Evolutionary conservation across 177 flowering plant species (phyloP), one percentile per base, ranked within the genome.

Genomic region (Tripterygium wilfordii): DNA sequence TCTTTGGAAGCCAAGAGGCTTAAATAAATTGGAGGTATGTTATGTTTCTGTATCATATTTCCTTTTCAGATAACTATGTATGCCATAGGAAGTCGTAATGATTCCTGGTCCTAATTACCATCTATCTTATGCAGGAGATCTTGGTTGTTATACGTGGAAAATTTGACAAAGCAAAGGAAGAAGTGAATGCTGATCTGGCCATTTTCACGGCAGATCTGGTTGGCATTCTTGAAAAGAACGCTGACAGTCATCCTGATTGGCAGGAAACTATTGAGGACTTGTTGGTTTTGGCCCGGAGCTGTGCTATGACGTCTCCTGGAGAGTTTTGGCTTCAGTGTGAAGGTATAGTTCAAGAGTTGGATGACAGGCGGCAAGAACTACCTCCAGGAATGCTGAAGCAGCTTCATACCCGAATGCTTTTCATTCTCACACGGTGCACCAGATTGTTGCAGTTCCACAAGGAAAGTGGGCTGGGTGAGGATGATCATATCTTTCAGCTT

Each of bases 301-400:
- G 99, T 80, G 95, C 95, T 22, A 69, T 94, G 82, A 74, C 83
- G 60, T 67, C 99, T 20, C 73, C 97, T 44, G 87, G 92, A 37
- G 96, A 94, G 62, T 90, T 94, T 72, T 94, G 99, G 99, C 88
- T 94, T 61, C 97, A 90, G 61, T 94, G 99, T 74, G 99, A 94
- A 71, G 78, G 97, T 53, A 94, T 94, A 54, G 99, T 94, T 64
- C 99, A 94, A 64, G 97, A 90, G 28, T 67, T 94, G 64, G 99
- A 94, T 72, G 99, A 94, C 64, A 74, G 80, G 46, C 95, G 99
- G 20, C 99, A 94, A 62, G 99, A 94, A 53, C 82, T 87, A 36
- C 88, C 95, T 4, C 80, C 83, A 69, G 97, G 99, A 49, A 75
- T 57, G 56, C 70, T 90, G 54, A 94, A 94, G 77, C 83, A 90